A percentile compares a stretch with the other conserved stretches of the same genome.
Evolutionary conservation across 2,329 filamentous ascomycete species (phyloP).

Genomic region (Pseudogymnoascus sp.): DNA sequence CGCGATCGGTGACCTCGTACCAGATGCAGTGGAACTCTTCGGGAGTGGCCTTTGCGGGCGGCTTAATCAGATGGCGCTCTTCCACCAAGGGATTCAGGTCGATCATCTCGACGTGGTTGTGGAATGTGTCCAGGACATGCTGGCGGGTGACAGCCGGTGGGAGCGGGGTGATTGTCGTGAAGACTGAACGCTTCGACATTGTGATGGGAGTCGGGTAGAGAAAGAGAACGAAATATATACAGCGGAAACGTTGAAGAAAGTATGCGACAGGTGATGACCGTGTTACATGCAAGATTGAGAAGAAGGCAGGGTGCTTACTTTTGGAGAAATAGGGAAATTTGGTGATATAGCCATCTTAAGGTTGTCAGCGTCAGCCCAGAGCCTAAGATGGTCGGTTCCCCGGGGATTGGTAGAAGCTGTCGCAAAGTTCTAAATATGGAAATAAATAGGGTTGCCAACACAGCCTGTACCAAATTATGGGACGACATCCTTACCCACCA

Average conservation of each 20-base stretch:
- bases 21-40: conserved; percentile 68
- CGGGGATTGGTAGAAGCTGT: neutral
- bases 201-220: conserved; percentile 17
- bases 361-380: neutral
- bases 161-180: conserved; percentile 73
- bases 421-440: conserved; percentile 4
- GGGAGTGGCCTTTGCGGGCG: conserved; percentile 56
- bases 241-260: neutral
- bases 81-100: conserved; percentile 78
- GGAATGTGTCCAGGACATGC: conserved; percentile 66
- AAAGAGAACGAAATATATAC: neutral
- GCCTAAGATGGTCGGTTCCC: neutral
- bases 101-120: conserved; percentile 76
- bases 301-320: neutral
- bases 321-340: neutral
- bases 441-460: conserved; percentile 4
- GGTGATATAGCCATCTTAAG: conserved; percentile 1
- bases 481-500: neutral
- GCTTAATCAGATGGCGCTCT: conserved; percentile 58
- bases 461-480: neutral
- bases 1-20: conserved; percentile 73
- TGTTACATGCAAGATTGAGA: conserved; percentile 15
- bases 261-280: neutral
- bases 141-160: conserved; percentile 60
- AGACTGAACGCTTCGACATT: conserved; percentile 64